Evolutionary conservation across 495 filamentous ascomycete species (phyloP).

Genomic region (Aspergillus coremiiformis): DNA sequence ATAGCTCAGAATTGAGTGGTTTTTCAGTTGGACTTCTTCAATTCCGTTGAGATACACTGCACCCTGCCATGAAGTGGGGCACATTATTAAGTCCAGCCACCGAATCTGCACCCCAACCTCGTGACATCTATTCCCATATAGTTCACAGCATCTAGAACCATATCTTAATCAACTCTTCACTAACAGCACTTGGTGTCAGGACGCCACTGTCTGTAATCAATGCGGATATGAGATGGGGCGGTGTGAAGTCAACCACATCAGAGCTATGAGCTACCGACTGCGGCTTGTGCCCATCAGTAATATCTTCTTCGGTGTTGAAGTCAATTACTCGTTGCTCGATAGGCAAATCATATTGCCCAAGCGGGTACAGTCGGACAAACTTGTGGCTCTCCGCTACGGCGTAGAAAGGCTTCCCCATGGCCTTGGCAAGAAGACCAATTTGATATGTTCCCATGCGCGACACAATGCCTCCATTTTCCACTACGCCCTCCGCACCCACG

Average conservation of each 20-base stretch:
- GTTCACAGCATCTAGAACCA: constrained; percentile 49
- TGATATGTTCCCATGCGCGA: constrained; percentile 87
- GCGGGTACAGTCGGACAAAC: constrained; percentile 74
- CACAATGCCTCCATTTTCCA: constrained; percentile 89
- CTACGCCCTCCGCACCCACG: constrained; percentile 89
- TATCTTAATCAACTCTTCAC: constrained; percentile 71
- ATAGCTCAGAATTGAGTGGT: neutral
- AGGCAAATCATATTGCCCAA: constrained; percentile 70
- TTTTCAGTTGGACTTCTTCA: neutral
- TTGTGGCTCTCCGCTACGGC: constrained; percentile 95
- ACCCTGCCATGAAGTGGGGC: neutral
- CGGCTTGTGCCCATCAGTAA: constrained; percentile 35
- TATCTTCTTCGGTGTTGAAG: constrained; percentile 51
- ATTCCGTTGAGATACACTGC: neutral
- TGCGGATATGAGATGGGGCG: constrained; percentile 71
- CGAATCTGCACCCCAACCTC: neutral
- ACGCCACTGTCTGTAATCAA: constrained; percentile 73
- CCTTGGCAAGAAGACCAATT: constrained; percentile 73
- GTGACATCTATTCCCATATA: neutral
- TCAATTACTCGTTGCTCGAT: constrained; percentile 69
- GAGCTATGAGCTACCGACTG: constrained; percentile 18
- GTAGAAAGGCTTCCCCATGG: constrained; percentile 73
- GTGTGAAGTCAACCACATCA: constrained; percentile 79
- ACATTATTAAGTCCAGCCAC: neutral
- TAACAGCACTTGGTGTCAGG: constrained; percentile 66